Evolutionary conservation across 805 yeast species (phyloP).

Genomic region (Yamadazyma takamatsuzukensis): DNA sequence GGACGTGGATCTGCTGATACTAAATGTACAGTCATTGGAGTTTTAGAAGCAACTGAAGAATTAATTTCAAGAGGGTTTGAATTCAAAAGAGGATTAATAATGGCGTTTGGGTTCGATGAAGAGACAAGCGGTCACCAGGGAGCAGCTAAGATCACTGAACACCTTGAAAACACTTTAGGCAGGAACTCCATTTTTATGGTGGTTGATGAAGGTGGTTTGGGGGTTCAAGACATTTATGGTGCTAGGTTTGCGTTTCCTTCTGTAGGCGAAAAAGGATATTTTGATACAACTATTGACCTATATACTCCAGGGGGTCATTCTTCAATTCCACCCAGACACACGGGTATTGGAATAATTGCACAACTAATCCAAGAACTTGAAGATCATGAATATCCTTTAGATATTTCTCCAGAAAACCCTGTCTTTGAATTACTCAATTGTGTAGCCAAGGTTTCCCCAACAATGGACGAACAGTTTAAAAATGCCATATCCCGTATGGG

Average conservation of each 20-base stretch:
- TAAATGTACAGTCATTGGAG: conserved; percentile 63
- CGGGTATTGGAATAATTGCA: conserved; percentile 71
- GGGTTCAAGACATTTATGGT: conserved; percentile 31
- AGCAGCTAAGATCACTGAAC: conserved; percentile 49
- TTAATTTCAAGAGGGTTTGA: conserved; percentile 45
- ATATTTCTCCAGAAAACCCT: conserved; percentile 56
- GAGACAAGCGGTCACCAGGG: conserved; percentile 66
- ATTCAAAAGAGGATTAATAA: conserved; percentile 61
- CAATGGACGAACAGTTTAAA: conserved; percentile 16
- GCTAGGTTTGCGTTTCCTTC: conserved; percentile 53
- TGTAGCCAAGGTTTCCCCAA: conserved; percentile 43
- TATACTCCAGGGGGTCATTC: conserved; percentile 77
- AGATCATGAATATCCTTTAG: conserved; percentile 47
- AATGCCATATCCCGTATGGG: conserved; percentile 32
- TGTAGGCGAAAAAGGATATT: conserved; percentile 46
- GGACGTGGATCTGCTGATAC: conserved; percentile 82
- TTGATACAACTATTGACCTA: conserved; percentile 44
- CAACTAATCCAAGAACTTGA: conserved; percentile 58
- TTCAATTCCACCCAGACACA: conserved; percentile 77
- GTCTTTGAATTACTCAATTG: conserved; percentile 56
- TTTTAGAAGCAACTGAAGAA: conserved; percentile 65
- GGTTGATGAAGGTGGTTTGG: conserved; percentile 62
- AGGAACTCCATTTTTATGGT: conserved; percentile 55
- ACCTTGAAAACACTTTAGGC: conserved; percentile 55
- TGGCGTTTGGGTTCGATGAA: conserved; percentile 78